Evolutionary conservation across 2,329 filamentous ascomycete genomes (phyloP), one percentile per base, ranked within the genome.

Genomic region (Sporothrix humicola): DNA sequence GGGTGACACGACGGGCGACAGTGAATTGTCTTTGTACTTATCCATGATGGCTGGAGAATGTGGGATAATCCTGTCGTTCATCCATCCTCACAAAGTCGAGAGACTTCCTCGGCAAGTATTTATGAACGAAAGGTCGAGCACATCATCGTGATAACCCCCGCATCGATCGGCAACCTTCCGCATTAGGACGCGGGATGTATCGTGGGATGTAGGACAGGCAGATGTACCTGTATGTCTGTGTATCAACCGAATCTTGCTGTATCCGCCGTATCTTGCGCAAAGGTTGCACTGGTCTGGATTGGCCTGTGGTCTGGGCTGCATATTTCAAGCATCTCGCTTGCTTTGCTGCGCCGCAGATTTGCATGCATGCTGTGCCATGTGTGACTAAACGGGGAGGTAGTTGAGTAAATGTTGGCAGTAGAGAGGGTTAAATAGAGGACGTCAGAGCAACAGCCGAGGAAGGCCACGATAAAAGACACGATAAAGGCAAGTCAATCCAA

Each of bases 311-410:
- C 54, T 56, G 54, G 54, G 31, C 31, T 37, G 31, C 31, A 37
- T 37, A 37, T 37, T 37, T 37, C 31, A 37, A 37, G 31, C 31
- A 37, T 37, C 31, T 37, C 31, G 31, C 31, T 7, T 37, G 31
- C 31, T 10, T 12, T 10, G 8, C n/a, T 20, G 54, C 26, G 54
- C 54, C 54, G 54, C 54, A 56, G 20, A 26, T 20, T 9, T 56
- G 54, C 54, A 56, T 56, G 6, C 10, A 23, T 56, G 54, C 54
- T 56, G 54, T 56, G 54, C 54, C 54, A 56, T 26, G 54, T 2
- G 20, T 56, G 54, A 56, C 20, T 26, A 56, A 56, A 56, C 20
- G 12, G 54, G 54, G 54, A 56, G 20, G 54, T 56, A 56, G 54
- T 56, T 26, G 6, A 50, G 54, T 26, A 23, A 37, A 37, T 37